Evolutionary conservation across 441 rosid genomes (phyloP), one percentile per base, ranked within the genome.

Genomic region (Gossypium trilobum): DNA sequence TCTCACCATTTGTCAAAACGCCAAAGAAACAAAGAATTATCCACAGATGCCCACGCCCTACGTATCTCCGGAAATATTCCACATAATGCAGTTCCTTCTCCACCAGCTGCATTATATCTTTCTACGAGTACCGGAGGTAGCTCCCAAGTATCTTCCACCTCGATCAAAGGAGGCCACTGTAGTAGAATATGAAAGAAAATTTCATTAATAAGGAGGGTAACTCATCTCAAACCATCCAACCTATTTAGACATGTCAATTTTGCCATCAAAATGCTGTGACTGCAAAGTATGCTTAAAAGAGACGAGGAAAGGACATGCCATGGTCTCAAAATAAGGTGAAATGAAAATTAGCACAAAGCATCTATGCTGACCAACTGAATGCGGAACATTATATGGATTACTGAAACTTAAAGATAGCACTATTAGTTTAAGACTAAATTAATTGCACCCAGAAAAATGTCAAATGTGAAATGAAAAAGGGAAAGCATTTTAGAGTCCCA

Each of bases 41-140:
- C 98, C 0, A 95, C 97, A 0, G 99, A 89, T 17, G 98, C 98
- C 99, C 99, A 95, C 4, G 97, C 98, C 72, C 98, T 81, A 25
- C 91, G 84, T 77, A 95, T 87, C 87, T 91, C 98, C 0, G 97
- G 96, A 73, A 95, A 92, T 73, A 95, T 87, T 27, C 99, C 98
- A 68, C 99, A 95, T 39, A 95, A 73, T 55, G 99, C 99, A 9
- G 93, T 92, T 50, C 98, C 99, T 82, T 95, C 99, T 16, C 99
- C 98, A 1, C 97, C 97, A 27, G 99, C 94, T 13, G 95, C 87
- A 74, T 92, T 95, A 59, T 92, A 95, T 72, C 95, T 88, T 80
- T 92, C 96, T 59, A 95, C 80, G 48, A 95, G 92, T 10, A 87
- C 90, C 19, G 90, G 74, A 75, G 99, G 99, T 71, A 92, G 80